Evolutionary conservation across 192 early-diverging fungal genomes (phyloP).

Genomic region (Gryganskiella cystojenkinii): DNA sequence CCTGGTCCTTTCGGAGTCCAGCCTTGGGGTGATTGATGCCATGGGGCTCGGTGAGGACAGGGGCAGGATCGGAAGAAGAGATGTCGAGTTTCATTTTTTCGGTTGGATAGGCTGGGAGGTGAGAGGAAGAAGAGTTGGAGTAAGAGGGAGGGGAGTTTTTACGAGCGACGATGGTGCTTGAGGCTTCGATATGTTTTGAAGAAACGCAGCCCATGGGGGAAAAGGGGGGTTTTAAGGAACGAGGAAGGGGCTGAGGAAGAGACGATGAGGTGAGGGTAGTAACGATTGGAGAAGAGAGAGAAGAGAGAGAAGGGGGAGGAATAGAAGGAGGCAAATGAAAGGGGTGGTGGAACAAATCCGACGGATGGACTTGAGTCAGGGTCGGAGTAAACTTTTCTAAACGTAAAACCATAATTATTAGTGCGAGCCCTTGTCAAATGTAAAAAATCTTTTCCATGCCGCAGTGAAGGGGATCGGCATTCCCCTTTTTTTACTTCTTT

Average conservation of each 20-base stretch:
- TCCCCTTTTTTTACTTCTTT: no score
- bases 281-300: no score
- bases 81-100: slow-evolving; percentile 50
- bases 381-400: no score
- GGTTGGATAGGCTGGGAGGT: slow-evolving; percentile 28
- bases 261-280: neutral
- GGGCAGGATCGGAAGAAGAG: slow-evolving; percentile 1
- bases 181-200: slow-evolving; percentile 36
- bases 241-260: neutral
- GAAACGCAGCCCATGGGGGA: slow-evolving; percentile 39
- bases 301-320: neutral
- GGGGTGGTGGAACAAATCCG: no score
- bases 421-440: no score
- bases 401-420: no score
- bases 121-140: slow-evolving; percentile 10
- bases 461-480: no score
- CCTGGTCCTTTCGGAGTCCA: slow-evolving; percentile 22
- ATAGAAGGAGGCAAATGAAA: neutral
- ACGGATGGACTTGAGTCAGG: no score
- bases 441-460: no score
- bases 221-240: neutral
- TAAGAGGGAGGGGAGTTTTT: slow-evolving; percentile 6
- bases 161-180: slow-evolving; percentile 20
- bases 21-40: slow-evolving; percentile 39
- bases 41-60: slow-evolving; percentile 37